Conservation (phyloP, 1,284 basidiomycete genomes). For the Ustilago crameri region DNA sequence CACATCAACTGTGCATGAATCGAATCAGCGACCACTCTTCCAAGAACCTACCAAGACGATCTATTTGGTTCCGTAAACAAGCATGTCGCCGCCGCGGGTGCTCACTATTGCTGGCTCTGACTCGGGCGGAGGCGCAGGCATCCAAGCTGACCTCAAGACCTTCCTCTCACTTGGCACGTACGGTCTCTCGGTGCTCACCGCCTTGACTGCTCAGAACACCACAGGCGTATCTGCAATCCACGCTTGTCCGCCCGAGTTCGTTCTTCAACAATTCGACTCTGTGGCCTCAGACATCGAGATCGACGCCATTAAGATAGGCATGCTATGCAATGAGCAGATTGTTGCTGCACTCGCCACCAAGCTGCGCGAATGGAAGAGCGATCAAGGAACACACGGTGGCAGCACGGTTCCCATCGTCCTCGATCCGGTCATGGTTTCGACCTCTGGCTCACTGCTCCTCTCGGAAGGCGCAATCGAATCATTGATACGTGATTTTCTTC, state of each 20-base stretch:
- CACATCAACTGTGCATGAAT: neutral
- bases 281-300: conserved; percentile 82
- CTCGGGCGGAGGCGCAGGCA: conserved; percentile 87
- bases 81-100: conserved; percentile 68
- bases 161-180: conserved; percentile 80
- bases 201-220: conserved; percentile 91
- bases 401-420: conserved; percentile 53
- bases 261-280: conserved; percentile 74
- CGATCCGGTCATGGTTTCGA: conserved; percentile 88
- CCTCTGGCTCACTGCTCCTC: conserved; percentile 85
- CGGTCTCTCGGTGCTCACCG: conserved; percentile 87
- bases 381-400: conserved; percentile 13
- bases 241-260: conserved; percentile 61
- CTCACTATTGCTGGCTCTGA: conserved; percentile 88
- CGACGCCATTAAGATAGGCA: conserved; percentile 87
- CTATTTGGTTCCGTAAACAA: no score
- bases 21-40: no score
- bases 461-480: conserved; percentile 76
- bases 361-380: conserved; percentile 27
- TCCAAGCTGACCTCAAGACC: conserved; percentile 84
- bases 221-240: conserved; percentile 77
- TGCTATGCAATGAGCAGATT: conserved; percentile 74
- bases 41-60: no score
- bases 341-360: conserved; percentile 68
- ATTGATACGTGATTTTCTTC: conserved; percentile 77